Evolutionary conservation across 2,329 filamentous ascomycete genomes (phyloP).

Genomic region (Domatiomyces catenatus): DNA sequence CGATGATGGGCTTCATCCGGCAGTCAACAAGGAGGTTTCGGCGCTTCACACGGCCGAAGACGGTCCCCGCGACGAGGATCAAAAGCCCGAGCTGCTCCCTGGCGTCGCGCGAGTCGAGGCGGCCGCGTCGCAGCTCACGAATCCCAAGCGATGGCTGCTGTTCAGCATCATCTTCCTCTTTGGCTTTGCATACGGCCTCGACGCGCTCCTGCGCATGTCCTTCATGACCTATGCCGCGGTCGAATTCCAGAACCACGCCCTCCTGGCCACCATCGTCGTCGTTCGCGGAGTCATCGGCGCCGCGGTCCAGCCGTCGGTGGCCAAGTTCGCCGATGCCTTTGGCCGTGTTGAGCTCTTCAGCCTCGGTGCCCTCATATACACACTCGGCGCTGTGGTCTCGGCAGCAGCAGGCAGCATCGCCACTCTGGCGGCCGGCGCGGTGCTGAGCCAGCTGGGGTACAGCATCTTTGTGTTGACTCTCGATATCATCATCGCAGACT

Average conservation of each 20-base stretch:
- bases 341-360: conserved; percentile 44
- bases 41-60: no score
- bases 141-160: background rate
- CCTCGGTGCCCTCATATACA: conserved; percentile 40
- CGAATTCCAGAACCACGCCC: conserved; percentile 36
- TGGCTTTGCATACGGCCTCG: no score
- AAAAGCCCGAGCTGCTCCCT: no score
- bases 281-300: conserved; percentile 43
- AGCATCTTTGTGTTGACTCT: conserved; percentile 45
- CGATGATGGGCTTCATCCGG: no score
- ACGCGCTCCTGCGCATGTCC: no score
- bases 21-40: no score
- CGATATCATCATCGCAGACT: conserved; percentile 48
- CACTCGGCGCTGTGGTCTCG: conserved; percentile 41
- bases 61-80: no score
- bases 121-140: no score
- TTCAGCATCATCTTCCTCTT: background rate
- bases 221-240: conserved; percentile 28
- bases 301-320: conserved; percentile 40
- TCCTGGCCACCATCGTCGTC: conserved; percentile 43
- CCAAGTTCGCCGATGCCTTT: conserved; percentile 47
- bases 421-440: conserved; percentile 41
- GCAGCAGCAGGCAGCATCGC: conserved; percentile 33
- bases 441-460: conserved; percentile 48
- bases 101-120: no score